Evolutionary conservation across 2,329 filamentous ascomycete species (phyloP).

Genomic region (Aspergillus quadrilineatus): DNA sequence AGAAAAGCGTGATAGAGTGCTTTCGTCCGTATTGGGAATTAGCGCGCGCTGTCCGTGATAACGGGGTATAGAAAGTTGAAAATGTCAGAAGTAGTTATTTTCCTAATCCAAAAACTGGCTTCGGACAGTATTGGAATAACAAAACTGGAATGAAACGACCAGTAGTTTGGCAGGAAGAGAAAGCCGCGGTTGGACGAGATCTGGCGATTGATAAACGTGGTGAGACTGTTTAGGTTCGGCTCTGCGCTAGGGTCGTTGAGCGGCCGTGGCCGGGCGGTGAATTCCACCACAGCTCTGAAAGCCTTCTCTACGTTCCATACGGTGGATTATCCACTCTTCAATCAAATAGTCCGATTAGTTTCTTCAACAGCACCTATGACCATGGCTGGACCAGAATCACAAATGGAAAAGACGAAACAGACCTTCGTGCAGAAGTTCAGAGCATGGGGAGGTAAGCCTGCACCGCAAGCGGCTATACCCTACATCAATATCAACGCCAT

Average conservation of each 20-base stretch:
- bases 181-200: conserved; percentile 9
- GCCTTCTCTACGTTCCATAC: background rate
- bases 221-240: conserved; percentile 24
- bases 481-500: background rate
- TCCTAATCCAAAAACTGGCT: background rate
- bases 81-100: background rate
- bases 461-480: background rate
- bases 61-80: background rate
- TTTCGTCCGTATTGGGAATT: background rate
- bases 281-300: background rate
- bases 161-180: conserved; percentile 3
- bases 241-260: conserved; percentile 23
- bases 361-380: background rate
- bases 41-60: background rate
- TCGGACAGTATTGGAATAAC: background rate
- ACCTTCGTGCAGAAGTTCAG: conserved; percentile 39
- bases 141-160: background rate
- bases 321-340: too few species aligned
- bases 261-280: conserved; percentile 8
- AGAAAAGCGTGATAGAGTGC: background rate
- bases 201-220: conserved; percentile 28
- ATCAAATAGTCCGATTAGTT: too few species aligned
- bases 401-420: conserved; percentile 37
- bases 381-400: conserved; percentile 31
- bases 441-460: conserved; percentile 44